phyloP scores from a whole-genome alignment of 495 filamentous ascomycete genomes.

The Penicillium mononematosum region DNA sequence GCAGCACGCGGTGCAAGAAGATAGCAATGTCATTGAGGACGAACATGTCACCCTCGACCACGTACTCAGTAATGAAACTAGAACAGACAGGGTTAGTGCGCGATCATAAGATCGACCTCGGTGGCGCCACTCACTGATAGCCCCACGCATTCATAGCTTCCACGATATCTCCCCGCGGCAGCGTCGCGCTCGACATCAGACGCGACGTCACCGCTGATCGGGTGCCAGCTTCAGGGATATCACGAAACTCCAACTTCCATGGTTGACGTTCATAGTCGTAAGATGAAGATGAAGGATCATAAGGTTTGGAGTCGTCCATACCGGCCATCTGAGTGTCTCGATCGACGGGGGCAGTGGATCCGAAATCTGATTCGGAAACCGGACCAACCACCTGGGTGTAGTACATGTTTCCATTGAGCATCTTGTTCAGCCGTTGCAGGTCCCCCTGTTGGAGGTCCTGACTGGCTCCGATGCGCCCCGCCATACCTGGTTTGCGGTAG shows the following conservation, averaged over 20 bases:
- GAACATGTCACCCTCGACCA: conserved; percentile 50
- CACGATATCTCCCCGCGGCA: conserved; percentile 46
- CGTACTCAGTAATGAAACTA: conserved; percentile 50
- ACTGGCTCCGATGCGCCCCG: conserved; percentile 41
- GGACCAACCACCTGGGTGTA: conserved; percentile 51
- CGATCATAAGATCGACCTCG: conserved; percentile 17
- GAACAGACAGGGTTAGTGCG: conserved; percentile 16
- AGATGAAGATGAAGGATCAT: background rate
- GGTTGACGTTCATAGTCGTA: conserved; percentile 43
- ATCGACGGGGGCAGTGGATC: conserved; percentile 19
- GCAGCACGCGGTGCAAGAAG: conserved; percentile 47
- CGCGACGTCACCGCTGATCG: conserved; percentile 49
- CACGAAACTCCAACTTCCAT: conserved; percentile 53
- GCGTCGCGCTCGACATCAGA: conserved; percentile 43
- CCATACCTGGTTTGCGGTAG: conserved; percentile 44
- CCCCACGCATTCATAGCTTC: conserved; percentile 52
- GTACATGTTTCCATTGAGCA: conserved; percentile 52
- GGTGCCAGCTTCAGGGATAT: conserved; percentile 52
- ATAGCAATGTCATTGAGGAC: conserved; percentile 49
- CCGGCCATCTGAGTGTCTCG: conserved; percentile 37
- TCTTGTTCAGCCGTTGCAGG: conserved; percentile 45
- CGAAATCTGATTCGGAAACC: conserved; percentile 37
- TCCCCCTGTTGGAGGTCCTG: conserved; percentile 45
- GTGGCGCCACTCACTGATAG: conserved; percentile 44
- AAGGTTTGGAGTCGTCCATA: conserved; percentile 19